phyloP scores from a whole-genome alignment of 2,329 filamentous ascomycete genomes.

The Phaeosphaeriaceae sp. region DNA sequence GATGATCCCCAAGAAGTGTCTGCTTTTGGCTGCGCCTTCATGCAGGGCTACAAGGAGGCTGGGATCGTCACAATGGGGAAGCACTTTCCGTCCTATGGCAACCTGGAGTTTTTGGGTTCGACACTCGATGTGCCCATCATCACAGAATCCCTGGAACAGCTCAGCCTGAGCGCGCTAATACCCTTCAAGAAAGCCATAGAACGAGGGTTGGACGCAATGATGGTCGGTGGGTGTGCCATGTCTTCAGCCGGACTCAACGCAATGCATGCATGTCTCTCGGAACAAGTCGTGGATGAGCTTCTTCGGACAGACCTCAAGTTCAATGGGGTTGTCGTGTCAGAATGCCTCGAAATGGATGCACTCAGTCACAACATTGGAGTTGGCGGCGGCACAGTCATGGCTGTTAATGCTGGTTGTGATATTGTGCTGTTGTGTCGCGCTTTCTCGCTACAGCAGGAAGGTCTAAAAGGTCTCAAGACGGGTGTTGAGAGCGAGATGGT shows the following conservation, averaged over 20 bases:
- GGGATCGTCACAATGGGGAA: conserved; percentile 91
- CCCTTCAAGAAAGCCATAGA: conserved; percentile 91
- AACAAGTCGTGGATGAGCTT: conserved; percentile 91
- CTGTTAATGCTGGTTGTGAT: conserved; percentile 94
- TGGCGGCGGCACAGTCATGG: conserved; percentile 95
- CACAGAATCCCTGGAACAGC: conserved; percentile 89
- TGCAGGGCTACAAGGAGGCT: conserved; percentile 92
- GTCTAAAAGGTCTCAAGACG: conserved; percentile 86
- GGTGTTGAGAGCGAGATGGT: conserved; percentile 92
- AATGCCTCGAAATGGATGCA: conserved; percentile 96
- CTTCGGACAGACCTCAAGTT: conserved; percentile 90
- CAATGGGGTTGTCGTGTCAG: conserved; percentile 89
- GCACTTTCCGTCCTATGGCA: conserved; percentile 96
- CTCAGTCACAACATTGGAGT: conserved; percentile 96
- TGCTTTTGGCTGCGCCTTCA: conserved; percentile 86
- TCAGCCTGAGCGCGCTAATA: conserved; percentile 89
- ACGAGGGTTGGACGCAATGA: conserved; percentile 90
- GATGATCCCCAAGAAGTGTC: conserved; percentile 96
- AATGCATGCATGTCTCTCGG: conserved; percentile 91
- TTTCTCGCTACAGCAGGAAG: conserved; percentile 88
- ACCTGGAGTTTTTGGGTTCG: conserved; percentile 90
- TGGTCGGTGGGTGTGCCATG: conserved; percentile 93
- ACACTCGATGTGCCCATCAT: conserved; percentile 94
- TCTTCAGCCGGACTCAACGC: conserved; percentile 91
- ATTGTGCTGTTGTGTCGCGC: conserved; percentile 87